Evolutionary conservation across 192 early-diverging fungal species (phyloP).

Genomic region (Coemansia sp.): DNA sequence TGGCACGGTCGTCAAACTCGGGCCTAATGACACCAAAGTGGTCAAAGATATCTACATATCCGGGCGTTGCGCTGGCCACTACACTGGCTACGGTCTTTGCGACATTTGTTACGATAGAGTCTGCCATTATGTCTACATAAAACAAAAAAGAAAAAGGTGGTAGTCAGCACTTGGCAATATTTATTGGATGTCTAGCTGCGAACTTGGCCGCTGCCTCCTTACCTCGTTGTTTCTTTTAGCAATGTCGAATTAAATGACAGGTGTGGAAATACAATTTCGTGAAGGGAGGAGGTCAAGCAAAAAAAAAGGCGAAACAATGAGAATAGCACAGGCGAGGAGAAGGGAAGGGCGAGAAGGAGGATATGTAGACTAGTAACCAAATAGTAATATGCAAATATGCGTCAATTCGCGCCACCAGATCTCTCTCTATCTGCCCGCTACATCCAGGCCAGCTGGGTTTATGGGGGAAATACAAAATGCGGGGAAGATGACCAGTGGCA

Average conservation of each 20-base stretch:
- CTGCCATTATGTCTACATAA: constrained; percentile 30
- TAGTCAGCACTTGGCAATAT: background rate
- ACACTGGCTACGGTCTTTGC: constrained; percentile 37
- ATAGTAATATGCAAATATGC: background rate
- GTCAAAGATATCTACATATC: constrained; percentile 41
- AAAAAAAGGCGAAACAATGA: background rate
- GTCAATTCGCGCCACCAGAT: background rate
- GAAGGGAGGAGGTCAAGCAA: background rate
- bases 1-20: constrained; percentile 47
- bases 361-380: background rate
- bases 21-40: constrained; percentile 50
- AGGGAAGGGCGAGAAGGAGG: background rate
- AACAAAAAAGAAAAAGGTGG: background rate
- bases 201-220: background rate
- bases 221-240: background rate
- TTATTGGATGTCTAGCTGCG: background rate
- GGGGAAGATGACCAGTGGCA: background rate
- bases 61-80: constrained; percentile 24
- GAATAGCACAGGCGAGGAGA: background rate
- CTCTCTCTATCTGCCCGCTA: background rate
- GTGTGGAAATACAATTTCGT: background rate
- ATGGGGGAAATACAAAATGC: background rate
- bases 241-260: background rate
- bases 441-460: background rate
- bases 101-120: constrained; percentile 32